These are phyloP conservation scores for Apodospora peruviana DNA, from an alignment of 495 filamentous ascomycete genomes.

Conservation along the genomic window DNA sequence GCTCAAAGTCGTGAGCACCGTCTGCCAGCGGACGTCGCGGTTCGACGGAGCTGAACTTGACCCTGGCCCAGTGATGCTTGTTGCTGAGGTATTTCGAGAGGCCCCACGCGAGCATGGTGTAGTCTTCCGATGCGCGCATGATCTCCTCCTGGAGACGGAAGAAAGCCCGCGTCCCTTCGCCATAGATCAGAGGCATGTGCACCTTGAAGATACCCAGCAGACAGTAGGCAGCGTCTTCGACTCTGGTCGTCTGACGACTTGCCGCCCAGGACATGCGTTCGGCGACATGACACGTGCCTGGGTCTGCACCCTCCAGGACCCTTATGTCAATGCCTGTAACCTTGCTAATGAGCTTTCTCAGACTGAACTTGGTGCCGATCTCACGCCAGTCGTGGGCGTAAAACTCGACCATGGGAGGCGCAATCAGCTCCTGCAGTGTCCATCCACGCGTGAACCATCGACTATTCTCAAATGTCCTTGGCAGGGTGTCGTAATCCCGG, in stretches of 20 bases:
- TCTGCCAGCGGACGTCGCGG: conserved; percentile 12
- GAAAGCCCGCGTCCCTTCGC: conserved; percentile 12
- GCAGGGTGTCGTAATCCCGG: conserved; percentile 18
- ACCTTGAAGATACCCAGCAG: conserved; percentile 14
- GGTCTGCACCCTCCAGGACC: conserved; percentile 18
- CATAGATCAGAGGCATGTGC: conserved; percentile 15
- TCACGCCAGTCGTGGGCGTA: conserved; percentile 16
- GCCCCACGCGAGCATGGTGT: conserved; percentile 26
- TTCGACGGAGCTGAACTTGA: neutral
- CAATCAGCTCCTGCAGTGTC: conserved; percentile 2
- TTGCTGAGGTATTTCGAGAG: conserved; percentile 5
- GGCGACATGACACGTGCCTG: conserved; percentile 14
- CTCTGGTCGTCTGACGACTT: conserved; percentile 6
- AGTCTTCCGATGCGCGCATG: conserved; percentile 24
- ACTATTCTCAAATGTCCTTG: conserved; percentile 16
- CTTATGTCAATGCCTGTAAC: conserved; percentile 16
- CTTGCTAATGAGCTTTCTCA: conserved; percentile 10
- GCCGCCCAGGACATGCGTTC: conserved; percentile 15
- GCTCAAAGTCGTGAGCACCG: conserved; percentile 17
- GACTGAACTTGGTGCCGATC: conserved; percentile 19
- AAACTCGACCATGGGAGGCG: conserved; percentile 12
- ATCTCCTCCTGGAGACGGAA: conserved; percentile 22
- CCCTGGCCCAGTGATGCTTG: conserved; percentile 1
- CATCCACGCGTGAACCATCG: neutral
- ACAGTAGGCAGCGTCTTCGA: conserved; percentile 12